A percentile compares a stretch with the other conserved stretches of the same genome.
Conservation (phyloP, 2,329 filamentous ascomycete species). For the Colletotrichum gloeosporioides region DNA sequence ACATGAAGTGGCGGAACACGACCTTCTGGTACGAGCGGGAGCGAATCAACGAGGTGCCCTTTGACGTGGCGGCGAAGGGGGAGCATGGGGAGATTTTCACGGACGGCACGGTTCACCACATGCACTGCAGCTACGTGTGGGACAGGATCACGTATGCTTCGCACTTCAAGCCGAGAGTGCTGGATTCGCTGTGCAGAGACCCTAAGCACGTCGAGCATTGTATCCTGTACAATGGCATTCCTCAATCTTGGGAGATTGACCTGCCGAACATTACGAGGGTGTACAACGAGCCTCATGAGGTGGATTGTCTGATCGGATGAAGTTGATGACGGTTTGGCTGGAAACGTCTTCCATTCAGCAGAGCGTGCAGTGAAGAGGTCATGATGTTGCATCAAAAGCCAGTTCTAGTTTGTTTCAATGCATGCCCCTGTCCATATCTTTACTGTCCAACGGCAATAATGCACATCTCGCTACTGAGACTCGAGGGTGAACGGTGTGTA, state of each 20-base stretch:
- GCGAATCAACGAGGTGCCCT: constrained; percentile 5
- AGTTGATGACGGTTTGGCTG: neutral
- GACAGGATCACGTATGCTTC: constrained; percentile 14
- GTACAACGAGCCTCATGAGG: constrained; percentile 8
- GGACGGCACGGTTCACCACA: constrained; percentile 8
- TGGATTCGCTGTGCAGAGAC: constrained; percentile 10
- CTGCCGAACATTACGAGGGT: constrained; percentile 12
- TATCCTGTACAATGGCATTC: constrained; percentile 10
- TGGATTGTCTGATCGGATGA: constrained; percentile 5
- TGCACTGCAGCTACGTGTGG: constrained; percentile 18
- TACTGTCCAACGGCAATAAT: rapidly evolving
- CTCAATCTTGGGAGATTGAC: constrained; percentile 14
- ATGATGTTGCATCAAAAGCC: neutral
- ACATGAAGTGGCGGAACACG: constrained; percentile 13
- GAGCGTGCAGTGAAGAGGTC: neutral
- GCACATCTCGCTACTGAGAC: neutral
- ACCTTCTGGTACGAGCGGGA: constrained; percentile 12
- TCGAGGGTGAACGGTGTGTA: neutral
- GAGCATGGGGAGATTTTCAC: constrained; percentile 13
- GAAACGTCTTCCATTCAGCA: neutral
- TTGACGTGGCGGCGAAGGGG: constrained; percentile 1
- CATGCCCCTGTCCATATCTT: neutral
- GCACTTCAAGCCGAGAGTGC: neutral
- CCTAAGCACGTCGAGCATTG: constrained; percentile 12
- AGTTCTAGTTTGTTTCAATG: neutral